These are phyloP conservation scores for Myxozyma lipomycoides DNA, from an alignment of 805 yeast species.

Conservation along the genomic window DNA sequence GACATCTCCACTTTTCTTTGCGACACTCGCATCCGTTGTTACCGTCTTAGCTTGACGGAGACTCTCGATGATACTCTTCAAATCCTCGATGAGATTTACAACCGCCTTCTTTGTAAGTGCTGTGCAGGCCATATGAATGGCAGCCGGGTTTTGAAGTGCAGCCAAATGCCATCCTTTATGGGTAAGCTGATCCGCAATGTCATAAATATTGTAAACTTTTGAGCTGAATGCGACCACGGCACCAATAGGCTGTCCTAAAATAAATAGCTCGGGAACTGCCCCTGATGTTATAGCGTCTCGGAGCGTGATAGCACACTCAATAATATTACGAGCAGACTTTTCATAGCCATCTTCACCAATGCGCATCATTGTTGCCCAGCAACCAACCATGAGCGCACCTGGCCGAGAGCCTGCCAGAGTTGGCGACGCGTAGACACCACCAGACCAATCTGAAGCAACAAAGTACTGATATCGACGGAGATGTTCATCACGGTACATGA, in stretches of 20 bases:
- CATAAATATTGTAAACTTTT: conserved; percentile 61
- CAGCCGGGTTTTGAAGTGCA: conserved; percentile 83
- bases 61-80: neutral
- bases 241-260: conserved; percentile 80
- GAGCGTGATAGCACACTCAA: conserved; percentile 58
- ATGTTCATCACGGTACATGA: conserved; percentile 73
- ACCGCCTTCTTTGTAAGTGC: conserved; percentile 57
- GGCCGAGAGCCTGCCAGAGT: conserved; percentile 96
- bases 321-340: conserved; percentile 61
- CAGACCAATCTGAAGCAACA: conserved; percentile 79
- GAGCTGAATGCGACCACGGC: conserved; percentile 81
- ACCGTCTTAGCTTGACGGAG: neutral
- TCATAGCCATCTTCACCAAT: conserved; percentile 83
- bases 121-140: conserved; percentile 87
- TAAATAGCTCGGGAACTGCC: conserved; percentile 54
- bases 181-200: conserved; percentile 65
- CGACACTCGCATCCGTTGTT: neutral
- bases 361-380: conserved; percentile 89
- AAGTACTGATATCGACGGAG: conserved; percentile 81
- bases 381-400: conserved; percentile 95
- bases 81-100: conserved; percentile 53
- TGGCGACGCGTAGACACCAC: conserved; percentile 95
- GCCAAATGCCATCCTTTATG: conserved; percentile 81
- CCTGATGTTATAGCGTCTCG: conserved; percentile 42
- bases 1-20: conserved; percentile 45